Evolutionary conservation across 495 filamentous ascomycete species (phyloP), one percentile per base, ranked within the genome.

Genomic region (Podospora pseudocomata): DNA sequence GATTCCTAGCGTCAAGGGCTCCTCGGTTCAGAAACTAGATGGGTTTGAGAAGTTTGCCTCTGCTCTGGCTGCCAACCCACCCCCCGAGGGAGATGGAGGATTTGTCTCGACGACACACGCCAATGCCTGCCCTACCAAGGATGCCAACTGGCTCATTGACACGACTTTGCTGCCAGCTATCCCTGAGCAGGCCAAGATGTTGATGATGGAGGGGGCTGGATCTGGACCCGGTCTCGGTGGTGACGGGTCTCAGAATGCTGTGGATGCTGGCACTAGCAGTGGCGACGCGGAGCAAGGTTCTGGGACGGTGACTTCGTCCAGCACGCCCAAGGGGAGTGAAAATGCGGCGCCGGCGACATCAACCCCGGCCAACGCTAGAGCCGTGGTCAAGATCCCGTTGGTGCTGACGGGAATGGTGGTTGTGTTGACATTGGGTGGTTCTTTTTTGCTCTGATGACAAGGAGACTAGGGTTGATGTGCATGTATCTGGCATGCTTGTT

Each of bases 71-170:
- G 83, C 83, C 30, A 89, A 89, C 72, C 73, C 83, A 54, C 82
- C 86, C 75, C 94, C 94, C 49, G 74, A 76, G 19, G 94, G 91
- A 64, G 82, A 92, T 72, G 94, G 93, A 72, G 89, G 91, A 61
- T 93, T 90, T 82, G 90, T 91, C 76, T 75, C 83, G 63, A 88
- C 83, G 60, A 89, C 91, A 53, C 79, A 84, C 39, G 77, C 91
- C 23, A 86, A 80, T 71, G 73, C 81, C 11, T 98, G 95, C 83
- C 95, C 94, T 0, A 77, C 80, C 20, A 78, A 86, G 72, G 87
- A 88, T 70, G 76, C 79, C 55, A 87, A 85, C 72, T 97, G 93
- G 93, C 84, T 93, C 55, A 90, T 97, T 54, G 84, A 82, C 68
- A 75, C 77, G 19, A 81, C 80, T 66, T 74, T 80, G 28, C 88